Evolutionary conservation across 1,284 basidiomycete species (phyloP).

Genomic region (Salmacisia buchloeana): DNA sequence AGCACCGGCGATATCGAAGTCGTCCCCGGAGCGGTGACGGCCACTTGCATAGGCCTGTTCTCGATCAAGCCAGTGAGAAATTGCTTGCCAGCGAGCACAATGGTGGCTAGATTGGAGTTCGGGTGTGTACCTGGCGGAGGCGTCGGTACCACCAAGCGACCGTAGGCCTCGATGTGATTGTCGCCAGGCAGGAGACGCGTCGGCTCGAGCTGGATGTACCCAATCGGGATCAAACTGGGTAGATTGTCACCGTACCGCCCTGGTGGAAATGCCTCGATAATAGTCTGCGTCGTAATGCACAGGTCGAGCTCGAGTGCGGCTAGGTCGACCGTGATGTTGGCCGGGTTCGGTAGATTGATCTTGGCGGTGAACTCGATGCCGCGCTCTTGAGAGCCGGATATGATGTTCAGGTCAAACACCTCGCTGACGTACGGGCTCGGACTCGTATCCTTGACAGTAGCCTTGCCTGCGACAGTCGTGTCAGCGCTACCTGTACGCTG

Average conservation of each 20-base stretch:
- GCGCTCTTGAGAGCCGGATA: background rate
- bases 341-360: constrained; percentile 3
- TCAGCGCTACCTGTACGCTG: too few relatives aligned
- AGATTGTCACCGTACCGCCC: background rate
- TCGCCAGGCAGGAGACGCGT: background rate
- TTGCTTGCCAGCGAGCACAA: background rate
- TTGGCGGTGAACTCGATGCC: background rate
- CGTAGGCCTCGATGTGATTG: background rate
- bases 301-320: background rate
- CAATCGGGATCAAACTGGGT: background rate
- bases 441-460: too few relatives aligned
- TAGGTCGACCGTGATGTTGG: constrained; percentile 2
- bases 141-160: background rate
- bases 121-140: constrained; percentile 4
- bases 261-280: background rate
- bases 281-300: background rate
- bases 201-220: background rate
- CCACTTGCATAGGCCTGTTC: background rate
- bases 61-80: background rate
- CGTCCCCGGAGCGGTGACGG: background rate
- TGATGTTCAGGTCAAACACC: background rate
- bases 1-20: background rate
- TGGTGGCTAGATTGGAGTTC: background rate
- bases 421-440: too few relatives aligned
- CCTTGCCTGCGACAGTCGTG: too few relatives aligned